Percentiles rank a stretch among this genome's conserved stretches.
Evolutionary conservation across 257 asterid genomes (phyloP).

Genomic region (Linderniella brevidens): DNA sequence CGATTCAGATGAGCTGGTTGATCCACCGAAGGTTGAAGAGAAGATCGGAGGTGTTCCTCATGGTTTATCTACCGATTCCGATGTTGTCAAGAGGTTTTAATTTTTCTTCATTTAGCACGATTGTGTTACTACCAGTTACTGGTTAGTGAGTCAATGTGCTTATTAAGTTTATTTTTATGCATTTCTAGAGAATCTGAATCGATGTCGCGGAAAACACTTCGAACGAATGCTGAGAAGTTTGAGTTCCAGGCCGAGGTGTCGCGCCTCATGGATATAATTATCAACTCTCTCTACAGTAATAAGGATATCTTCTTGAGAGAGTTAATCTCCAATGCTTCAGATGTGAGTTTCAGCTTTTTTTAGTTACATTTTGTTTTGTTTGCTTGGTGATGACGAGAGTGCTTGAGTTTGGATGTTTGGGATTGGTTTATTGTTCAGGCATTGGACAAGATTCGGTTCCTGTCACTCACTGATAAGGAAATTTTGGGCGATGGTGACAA

Average conservation of each 20-base stretch:
- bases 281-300: conserved; percentile 93
- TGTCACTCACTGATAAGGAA: conserved; percentile 83
- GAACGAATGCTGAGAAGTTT: conserved; percentile 73
- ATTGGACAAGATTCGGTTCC: conserved; percentile 82
- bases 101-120: background rate
- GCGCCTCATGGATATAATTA: conserved; percentile 86
- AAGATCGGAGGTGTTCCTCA: conserved; percentile 65
- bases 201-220: conserved; percentile 55
- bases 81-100: conserved; percentile 62
- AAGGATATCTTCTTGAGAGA: conserved; percentile 93
- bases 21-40: conserved; percentile 82
- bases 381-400: background rate
- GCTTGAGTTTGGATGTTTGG: background rate
- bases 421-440: conserved; percentile 31
- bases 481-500: conserved; percentile 84
- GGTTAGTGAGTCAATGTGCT: background rate
- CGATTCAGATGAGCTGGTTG: conserved; percentile 46
- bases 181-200: conserved; percentile 68
- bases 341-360: conserved; percentile 32
- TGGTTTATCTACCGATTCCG: conserved; percentile 85
- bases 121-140: background rate
- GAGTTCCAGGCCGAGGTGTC: conserved; percentile 99
- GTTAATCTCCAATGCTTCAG: conserved; percentile 94
- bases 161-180: conserved; percentile 13
- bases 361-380: background rate